Conservation (phyloP, 495 filamentous ascomycete species). For the Daldinia concentrica region DNA sequence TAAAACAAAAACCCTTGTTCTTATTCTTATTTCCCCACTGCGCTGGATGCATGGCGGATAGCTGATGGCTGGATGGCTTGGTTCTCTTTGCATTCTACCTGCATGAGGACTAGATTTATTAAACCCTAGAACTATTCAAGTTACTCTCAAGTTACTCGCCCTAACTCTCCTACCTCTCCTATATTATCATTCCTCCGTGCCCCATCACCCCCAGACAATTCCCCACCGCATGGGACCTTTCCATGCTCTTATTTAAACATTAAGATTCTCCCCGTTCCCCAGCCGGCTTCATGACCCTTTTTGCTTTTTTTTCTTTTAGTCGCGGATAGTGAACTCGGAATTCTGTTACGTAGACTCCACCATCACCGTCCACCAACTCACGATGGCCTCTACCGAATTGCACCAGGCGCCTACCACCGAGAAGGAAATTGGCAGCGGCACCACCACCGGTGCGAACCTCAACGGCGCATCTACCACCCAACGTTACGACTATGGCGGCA, state of each 20-base stretch:
- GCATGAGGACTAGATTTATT: not conserved
- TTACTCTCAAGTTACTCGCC: not conserved
- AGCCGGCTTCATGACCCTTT: not conserved
- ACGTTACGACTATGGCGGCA: conserved; percentile 64
- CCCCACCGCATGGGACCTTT: not conserved
- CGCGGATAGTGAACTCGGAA: conserved; percentile 20
- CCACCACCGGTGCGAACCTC: conserved; percentile 39
- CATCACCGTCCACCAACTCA: not conserved
- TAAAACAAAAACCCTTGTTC: not conserved
- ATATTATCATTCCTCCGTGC: conserved; percentile 16
- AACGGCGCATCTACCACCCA: conserved; percentile 45
- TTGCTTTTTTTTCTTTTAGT: conserved; percentile 16
- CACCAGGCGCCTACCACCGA: conserved; percentile 34
- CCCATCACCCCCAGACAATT: conserved; percentile 2
- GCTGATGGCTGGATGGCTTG: not conserved
- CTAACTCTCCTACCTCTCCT: not conserved
- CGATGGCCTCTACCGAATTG: conserved; percentile 43
- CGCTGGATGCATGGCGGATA: not conserved
- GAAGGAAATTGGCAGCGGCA: conserved; percentile 47
- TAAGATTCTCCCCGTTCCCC: conserved; percentile 5
- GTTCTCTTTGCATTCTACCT: not conserved
- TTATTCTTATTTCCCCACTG: not conserved
- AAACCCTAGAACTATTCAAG: not conserved
- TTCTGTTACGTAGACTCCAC: conserved; percentile 22
- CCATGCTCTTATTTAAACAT: conserved; percentile 20